Percentiles rank a stretch among this genome's conserved stretches.
phyloP scores from a whole-genome alignment of 2,329 filamentous ascomycete genomes.

The Colletotrichum nymphaeae region DNA sequence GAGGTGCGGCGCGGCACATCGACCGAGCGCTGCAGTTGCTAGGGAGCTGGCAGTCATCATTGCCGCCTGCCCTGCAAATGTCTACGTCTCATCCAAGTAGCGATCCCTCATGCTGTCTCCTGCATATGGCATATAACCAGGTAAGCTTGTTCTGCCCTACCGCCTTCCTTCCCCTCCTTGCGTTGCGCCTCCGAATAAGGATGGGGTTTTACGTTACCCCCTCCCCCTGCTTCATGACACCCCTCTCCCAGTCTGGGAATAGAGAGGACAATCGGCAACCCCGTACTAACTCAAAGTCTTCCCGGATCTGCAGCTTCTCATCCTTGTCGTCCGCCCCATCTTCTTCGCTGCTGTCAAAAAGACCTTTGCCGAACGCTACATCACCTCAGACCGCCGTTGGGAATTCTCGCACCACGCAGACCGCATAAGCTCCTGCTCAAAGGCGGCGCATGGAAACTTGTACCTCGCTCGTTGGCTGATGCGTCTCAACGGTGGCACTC shows the following conservation, averaged over 20 bases:
- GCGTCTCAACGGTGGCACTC: slow-evolving; percentile 45
- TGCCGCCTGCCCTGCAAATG: slow-evolving; percentile 53
- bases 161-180: slow-evolving; percentile 41
- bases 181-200: slow-evolving; percentile 16
- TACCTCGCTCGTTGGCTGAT: slow-evolving; percentile 54
- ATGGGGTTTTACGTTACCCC: neutral
- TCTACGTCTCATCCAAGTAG: slow-evolving; percentile 46
- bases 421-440: slow-evolving; percentile 52
- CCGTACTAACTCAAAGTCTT: neutral
- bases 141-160: slow-evolving; percentile 23
- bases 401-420: slow-evolving; percentile 43
- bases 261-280: neutral
- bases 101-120: slow-evolving; percentile 55
- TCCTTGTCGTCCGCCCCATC: slow-evolving; percentile 59
- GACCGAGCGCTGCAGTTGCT: slow-evolving; percentile 55
- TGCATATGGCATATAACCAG: slow-evolving; percentile 62
- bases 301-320: slow-evolving; percentile 53
- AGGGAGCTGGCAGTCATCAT: slow-evolving; percentile 51
- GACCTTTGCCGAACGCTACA: slow-evolving; percentile 54
- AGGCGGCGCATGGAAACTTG: slow-evolving; percentile 59
- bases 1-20: slow-evolving; percentile 46
- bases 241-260: neutral
- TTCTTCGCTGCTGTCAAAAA: slow-evolving; percentile 61
- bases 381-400: slow-evolving; percentile 40
- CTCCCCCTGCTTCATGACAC: neutral